A percentile compares a stretch with the other conserved stretches of the same genome.
Evolutionary conservation across 2,329 filamentous ascomycete genomes (phyloP).

Genomic region (Ceratocystis colombiana): DNA sequence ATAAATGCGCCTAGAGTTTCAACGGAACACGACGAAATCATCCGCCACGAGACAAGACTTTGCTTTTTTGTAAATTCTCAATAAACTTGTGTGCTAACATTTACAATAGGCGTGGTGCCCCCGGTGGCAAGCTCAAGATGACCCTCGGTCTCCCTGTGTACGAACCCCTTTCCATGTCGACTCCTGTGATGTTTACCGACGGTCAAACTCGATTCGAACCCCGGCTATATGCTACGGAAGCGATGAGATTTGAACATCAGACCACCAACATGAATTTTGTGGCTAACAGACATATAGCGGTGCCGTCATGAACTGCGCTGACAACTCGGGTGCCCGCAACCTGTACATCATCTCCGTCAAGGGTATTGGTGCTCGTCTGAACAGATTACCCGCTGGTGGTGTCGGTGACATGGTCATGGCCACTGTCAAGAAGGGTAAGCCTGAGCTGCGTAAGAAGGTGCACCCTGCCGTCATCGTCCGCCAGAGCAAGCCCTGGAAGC

Average conservation of each 20-base stretch:
- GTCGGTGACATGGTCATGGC: constrained; percentile 99
- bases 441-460: constrained; percentile 99
- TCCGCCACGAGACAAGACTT: constrained; percentile 19
- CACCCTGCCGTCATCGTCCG: constrained; percentile 98
- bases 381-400: constrained; percentile 93
- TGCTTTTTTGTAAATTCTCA: constrained; percentile 6
- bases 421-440: constrained; percentile 99
- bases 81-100: constrained; percentile 33
- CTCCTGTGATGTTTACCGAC: neutral
- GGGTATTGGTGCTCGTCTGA: constrained; percentile 93
- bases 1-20: neutral
- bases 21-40: constrained; percentile 15
- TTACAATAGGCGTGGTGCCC: constrained; percentile 63
- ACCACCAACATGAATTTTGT: neutral
- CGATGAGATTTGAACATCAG: constrained; percentile 27
- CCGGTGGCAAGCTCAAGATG: constrained; percentile 99
- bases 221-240: neutral
- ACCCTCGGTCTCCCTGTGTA: constrained; percentile 99
- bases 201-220: constrained; percentile 12
- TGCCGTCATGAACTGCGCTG: constrained; percentile 99
- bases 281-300: constrained; percentile 48
- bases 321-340: constrained; percentile 98
- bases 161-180: constrained; percentile 33
- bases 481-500: constrained; percentile 99
- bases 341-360: constrained; percentile 99